Percentiles rank a stretch among this genome's conserved stretches.
Evolutionary conservation across 2,329 filamentous ascomycete genomes (phyloP).

Genomic region (Microcyclosporella mali): DNA sequence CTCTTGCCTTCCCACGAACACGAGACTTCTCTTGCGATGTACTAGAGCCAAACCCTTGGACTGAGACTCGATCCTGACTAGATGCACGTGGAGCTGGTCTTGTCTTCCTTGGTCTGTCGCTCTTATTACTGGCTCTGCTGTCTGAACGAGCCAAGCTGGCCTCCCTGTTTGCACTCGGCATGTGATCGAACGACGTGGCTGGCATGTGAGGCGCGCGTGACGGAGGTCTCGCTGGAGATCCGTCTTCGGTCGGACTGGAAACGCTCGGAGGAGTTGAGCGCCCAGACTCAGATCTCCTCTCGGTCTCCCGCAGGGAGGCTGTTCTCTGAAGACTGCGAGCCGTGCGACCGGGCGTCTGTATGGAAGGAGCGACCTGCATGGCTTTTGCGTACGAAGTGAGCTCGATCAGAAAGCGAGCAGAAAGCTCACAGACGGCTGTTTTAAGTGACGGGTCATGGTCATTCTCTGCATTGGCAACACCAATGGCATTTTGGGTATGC

Average conservation of each 20-base stretch:
- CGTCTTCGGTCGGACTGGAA: conserved; percentile 24
- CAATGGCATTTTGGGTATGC: conserved; percentile 12
- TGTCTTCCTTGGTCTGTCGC: conserved; percentile 15
- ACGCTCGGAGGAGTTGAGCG: conserved; percentile 20
- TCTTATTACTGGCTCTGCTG: conserved; percentile 23
- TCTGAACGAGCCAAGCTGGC: conserved; percentile 35
- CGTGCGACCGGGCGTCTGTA: conserved; percentile 63
- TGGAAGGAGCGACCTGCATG: conserved; percentile 51
- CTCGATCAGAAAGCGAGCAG: conserved; percentile 41
- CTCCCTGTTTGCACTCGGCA: conserved; percentile 40
- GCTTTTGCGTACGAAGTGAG: conserved; percentile 45
- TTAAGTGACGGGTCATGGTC: conserved; percentile 31
- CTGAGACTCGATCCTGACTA: conserved; percentile 53
- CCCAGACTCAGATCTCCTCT: conserved; percentile 19
- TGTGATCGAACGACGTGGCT: conserved; percentile 51
- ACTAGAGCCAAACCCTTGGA: conserved; percentile 57
- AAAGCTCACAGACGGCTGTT: conserved; percentile 42
- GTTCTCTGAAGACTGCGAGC: conserved; percentile 39
- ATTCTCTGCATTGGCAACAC: conserved; percentile 12
- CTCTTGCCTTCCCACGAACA: conserved; percentile 72
- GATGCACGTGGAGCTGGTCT: conserved; percentile 13
- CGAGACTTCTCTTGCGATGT: conserved; percentile 56
- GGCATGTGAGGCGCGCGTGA: conserved; percentile 32
- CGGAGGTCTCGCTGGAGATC: conserved; percentile 17
- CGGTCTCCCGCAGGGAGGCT: conserved; percentile 18